A percentile compares a stretch with the other conserved stretches of the same genome.
These are phyloP conservation scores for Eucalyptus polybractea DNA, from an alignment of 345 rosid species.

Conservation along the genomic window DNA sequence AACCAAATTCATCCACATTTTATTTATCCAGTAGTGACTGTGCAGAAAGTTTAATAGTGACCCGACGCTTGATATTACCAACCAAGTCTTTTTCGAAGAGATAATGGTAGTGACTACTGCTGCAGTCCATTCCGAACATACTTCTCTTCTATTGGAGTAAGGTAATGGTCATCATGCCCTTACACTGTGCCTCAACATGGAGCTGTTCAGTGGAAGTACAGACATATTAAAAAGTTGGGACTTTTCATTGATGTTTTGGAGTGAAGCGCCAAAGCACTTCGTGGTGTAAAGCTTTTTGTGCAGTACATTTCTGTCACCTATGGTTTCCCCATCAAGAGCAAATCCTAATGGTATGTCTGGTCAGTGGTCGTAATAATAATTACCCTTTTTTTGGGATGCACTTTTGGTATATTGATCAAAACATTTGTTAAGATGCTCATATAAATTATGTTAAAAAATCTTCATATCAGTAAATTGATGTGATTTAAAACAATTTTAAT, in stretches of 20 bases:
- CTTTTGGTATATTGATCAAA: background rate
- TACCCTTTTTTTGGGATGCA: background rate
- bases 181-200: background rate
- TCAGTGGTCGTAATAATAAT: background rate
- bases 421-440: background rate
- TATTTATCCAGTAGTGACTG: background rate
- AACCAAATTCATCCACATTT: background rate
- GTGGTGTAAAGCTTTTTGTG: background rate
- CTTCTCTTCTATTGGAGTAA: background rate
- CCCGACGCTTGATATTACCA: background rate
- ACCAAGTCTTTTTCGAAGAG: background rate
- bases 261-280: background rate
- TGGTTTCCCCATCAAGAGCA: background rate
- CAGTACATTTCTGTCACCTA: background rate
- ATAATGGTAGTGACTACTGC: background rate
- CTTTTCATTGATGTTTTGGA: background rate
- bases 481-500: no score
- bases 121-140: background rate
- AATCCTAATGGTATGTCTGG: background rate
- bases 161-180: background rate
- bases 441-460: background rate
- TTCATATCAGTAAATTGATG: no score
- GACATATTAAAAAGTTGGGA: background rate
- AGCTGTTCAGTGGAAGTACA: background rate
- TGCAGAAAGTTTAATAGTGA: background rate